These are phyloP conservation scores for Gracilaria vermiculophylla DNA, from an alignment of 23 red algal species.

Conservation along the genomic window DNA sequence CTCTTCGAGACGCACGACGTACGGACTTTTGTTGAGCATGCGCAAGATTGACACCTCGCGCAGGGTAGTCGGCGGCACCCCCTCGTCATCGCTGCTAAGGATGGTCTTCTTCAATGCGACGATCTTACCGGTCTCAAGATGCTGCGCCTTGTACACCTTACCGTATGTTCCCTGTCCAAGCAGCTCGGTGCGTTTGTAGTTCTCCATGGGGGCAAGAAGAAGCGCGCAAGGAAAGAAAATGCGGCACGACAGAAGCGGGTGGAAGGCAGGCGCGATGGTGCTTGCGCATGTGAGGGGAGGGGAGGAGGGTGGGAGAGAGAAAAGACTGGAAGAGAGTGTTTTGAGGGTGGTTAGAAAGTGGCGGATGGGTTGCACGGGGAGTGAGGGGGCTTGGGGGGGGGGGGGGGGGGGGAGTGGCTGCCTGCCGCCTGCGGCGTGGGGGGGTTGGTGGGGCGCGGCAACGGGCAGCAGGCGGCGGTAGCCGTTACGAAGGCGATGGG, in stretches of 20 bases:
- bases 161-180: constrained; percentile 97
- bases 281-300: neutral
- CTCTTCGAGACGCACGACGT: constrained; percentile 87
- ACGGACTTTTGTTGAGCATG: constrained; percentile 62
- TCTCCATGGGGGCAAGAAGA: constrained; percentile 68
- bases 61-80: constrained; percentile 93
- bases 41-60: constrained; percentile 95
- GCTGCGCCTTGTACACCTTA: constrained; percentile 96
- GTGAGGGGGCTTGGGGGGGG: too few relatives aligned
- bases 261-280: neutral
- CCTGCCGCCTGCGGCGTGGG: constrained; percentile 8
- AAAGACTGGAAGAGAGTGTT: neutral
- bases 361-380: neutral
- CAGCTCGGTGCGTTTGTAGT: constrained; percentile 84
- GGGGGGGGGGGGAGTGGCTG: neutral
- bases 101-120: constrained; percentile 98
- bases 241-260: neutral
- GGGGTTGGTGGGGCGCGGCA: too few relatives aligned
- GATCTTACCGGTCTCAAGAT: constrained; percentile 79
- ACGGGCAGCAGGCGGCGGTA: constrained; percentile 38
- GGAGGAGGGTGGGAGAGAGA: neutral
- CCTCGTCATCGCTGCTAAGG: constrained; percentile 88
- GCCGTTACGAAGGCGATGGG: constrained; percentile 12
- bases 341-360: neutral
- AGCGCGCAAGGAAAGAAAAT: neutral